A percentile compares a stretch with the other conserved stretches of the same genome.
These are phyloP conservation scores for Fusarium sp. DNA, from an alignment of 2,329 filamentous ascomycete species.

Conservation along the genomic window DNA sequence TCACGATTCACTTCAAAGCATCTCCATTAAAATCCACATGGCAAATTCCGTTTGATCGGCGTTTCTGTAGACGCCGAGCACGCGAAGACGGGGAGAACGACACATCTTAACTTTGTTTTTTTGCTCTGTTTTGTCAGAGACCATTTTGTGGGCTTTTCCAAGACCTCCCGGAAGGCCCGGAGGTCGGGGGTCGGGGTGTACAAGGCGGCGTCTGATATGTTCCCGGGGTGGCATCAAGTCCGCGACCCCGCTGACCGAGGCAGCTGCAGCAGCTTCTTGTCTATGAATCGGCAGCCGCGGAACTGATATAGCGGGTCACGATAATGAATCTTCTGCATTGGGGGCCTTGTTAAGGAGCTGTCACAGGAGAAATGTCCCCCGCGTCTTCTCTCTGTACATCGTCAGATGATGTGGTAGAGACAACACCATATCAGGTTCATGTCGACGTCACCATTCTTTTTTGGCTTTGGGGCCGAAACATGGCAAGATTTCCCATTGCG, in stretches of 20 bases:
- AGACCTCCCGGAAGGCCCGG: constrained; percentile 16
- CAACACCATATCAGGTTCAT: constrained; percentile 39
- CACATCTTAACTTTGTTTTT: neutral
- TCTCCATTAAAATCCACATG: neutral
- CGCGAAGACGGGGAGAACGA: neutral
- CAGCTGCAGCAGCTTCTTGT: neutral
- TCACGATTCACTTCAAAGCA: neutral
- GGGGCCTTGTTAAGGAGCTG: neutral
- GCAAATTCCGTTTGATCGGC: neutral
- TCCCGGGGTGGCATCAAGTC: constrained; percentile 12
- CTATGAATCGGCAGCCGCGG: neutral
- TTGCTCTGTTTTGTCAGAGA: neutral
- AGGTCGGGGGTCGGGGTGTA: constrained; percentile 11
- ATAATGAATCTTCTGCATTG: neutral
- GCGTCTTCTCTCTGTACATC: neutral
- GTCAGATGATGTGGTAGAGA: constrained; percentile 34
- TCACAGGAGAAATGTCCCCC: neutral
- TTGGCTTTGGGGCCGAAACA: neutral
- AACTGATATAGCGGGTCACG: neutral
- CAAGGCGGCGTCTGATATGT: neutral
- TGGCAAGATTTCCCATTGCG: neutral
- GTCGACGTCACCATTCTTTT: neutral
- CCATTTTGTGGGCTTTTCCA: neutral
- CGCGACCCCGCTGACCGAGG: constrained; percentile 10
- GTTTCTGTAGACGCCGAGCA: constrained; percentile 1